Evolutionary conservation across 306 rosid genomes (phyloP).

Genomic region (Sesbania bispinosa): DNA sequence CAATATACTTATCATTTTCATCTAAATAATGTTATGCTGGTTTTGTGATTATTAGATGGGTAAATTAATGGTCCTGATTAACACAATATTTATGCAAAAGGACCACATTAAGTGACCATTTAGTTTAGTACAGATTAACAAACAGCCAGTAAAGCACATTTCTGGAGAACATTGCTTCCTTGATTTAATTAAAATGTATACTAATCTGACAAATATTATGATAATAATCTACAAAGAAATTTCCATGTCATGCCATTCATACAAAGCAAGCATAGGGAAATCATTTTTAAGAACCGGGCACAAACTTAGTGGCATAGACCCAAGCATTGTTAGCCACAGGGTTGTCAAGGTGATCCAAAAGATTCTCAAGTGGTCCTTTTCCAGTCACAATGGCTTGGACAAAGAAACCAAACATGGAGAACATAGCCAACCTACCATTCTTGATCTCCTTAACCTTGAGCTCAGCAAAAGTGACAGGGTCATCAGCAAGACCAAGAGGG

Average conservation of each 20-base stretch:
- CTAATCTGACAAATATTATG: not conserved
- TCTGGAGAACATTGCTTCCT: not conserved
- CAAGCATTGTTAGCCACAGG: constrained; percentile 93
- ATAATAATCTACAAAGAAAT: constrained; percentile 14
- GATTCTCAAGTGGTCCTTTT: constrained; percentile 79
- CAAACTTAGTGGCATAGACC: constrained; percentile 88
- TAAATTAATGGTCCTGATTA: too few relatives aligned
- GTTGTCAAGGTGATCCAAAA: constrained; percentile 78
- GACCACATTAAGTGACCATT: too few relatives aligned
- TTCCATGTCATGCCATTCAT: constrained; percentile 3
- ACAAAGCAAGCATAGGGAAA: not conserved
- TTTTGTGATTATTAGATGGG: too few relatives aligned
- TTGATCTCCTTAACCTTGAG: constrained; percentile 86
- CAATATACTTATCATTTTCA: too few relatives aligned
- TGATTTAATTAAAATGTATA: not conserved
- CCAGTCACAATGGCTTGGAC: constrained; percentile 93
- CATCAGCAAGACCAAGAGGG: constrained; percentile 85
- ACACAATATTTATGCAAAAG: too few relatives aligned
- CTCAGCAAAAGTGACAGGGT: constrained; percentile 75
- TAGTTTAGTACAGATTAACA: too few relatives aligned
- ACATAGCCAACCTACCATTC: constrained; percentile 82
- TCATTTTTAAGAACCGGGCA: constrained; percentile 57
- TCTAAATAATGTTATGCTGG: too few relatives aligned
- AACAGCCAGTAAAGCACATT: too few relatives aligned
- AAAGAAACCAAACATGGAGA: constrained; percentile 88